A percentile compares a stretch with the other conserved stretches of the same genome.
Conservation (phyloP, 331 rosid genomes). For the Acacia concinna region DNA sequence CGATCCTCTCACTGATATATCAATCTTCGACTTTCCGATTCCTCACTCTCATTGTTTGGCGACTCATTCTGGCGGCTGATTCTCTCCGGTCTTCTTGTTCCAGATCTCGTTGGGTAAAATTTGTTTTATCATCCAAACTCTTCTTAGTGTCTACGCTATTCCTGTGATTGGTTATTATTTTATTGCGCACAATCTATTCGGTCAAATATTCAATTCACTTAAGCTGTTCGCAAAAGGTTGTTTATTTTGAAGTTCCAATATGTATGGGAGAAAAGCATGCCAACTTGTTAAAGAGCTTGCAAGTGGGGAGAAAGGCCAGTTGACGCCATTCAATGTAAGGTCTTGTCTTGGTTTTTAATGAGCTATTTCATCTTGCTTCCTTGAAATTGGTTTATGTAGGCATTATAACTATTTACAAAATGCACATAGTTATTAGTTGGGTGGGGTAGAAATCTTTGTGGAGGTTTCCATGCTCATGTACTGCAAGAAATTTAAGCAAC, state of each 20-base stretch:
- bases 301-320: conserved; percentile 64
- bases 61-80: too few relatives aligned
- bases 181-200: background rate
- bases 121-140: too few relatives aligned
- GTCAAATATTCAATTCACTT: conserved; percentile 16
- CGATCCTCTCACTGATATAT: too few relatives aligned
- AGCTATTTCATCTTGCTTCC: background rate
- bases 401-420: background rate
- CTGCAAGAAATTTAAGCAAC: background rate
- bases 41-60: too few relatives aligned
- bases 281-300: conserved; percentile 70
- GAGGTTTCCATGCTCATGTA: background rate
- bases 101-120: too few relatives aligned
- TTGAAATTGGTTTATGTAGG: background rate
- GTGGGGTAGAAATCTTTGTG: background rate
- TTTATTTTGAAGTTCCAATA: conserved; percentile 23
- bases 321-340: conserved; percentile 62
- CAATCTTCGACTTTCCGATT: too few relatives aligned
- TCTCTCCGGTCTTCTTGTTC: too few relatives aligned
- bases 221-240: background rate
- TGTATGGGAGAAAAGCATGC: conserved; percentile 73
- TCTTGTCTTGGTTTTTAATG: background rate
- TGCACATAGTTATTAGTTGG: background rate
- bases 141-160: background rate
- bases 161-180: background rate